phyloP scores from a whole-genome alignment of 108 stramenopile species.

The Nitzschia sp. region DNA sequence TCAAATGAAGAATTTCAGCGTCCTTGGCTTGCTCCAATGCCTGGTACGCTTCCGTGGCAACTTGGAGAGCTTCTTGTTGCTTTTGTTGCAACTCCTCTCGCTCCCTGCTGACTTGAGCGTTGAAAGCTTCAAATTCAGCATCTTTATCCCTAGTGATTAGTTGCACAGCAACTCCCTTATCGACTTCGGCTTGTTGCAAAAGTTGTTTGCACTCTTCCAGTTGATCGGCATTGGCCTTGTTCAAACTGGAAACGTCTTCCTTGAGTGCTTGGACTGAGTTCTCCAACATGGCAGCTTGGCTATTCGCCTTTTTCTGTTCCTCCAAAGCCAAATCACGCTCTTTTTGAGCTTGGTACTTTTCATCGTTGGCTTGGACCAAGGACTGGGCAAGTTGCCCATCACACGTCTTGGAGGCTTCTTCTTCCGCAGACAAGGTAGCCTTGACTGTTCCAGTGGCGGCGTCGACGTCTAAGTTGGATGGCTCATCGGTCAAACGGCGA shows the following conservation, averaged over 20 bases:
- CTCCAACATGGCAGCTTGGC: conserved; percentile 7
- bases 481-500: conserved; percentile 17
- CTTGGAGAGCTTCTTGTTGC: neutral
- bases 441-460: conserved; percentile 32
- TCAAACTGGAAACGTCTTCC: neutral
- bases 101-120: neutral
- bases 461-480: conserved; percentile 15
- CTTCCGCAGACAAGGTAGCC: neutral
- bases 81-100: neutral
- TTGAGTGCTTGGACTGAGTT: neutral
- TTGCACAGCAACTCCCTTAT: neutral
- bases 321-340: conserved; percentile 19
- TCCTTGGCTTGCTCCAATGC: conserved; percentile 19
- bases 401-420: conserved; percentile 17
- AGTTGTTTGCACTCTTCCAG: neutral
- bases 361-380: conserved; percentile 29
- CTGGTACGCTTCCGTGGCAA: neutral
- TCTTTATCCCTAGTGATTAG: neutral
- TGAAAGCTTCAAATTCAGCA: neutral
- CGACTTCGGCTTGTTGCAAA: neutral
- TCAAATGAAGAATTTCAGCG: conserved; percentile 10
- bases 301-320: neutral
- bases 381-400: conserved; percentile 30
- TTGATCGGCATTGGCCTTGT: neutral
- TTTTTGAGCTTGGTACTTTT: conserved; percentile 2